Conservation (phyloP, 2,329 filamentous ascomycete species). For the Pezicula radicicola region DNA sequence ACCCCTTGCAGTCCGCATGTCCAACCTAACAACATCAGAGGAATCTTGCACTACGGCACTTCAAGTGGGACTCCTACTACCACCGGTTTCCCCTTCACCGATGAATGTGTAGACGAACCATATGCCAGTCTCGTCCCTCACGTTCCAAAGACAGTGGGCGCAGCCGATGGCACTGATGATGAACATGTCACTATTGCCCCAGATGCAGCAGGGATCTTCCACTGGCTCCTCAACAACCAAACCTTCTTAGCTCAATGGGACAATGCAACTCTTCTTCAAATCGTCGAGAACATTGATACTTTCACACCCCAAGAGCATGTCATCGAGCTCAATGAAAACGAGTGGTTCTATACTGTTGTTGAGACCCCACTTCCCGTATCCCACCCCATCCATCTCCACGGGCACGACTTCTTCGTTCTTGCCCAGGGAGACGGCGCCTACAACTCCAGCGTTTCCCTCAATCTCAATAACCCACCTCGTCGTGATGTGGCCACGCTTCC, state of each 20-base stretch:
- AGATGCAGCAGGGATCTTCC: constrained; percentile 25
- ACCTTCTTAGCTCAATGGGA: constrained; percentile 44
- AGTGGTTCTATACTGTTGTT: constrained; percentile 28
- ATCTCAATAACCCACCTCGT: constrained; percentile 40
- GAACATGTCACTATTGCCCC: constrained; percentile 23
- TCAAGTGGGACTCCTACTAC: constrained; percentile 33
- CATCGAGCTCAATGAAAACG: constrained; percentile 18
- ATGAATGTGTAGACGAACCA: constrained; percentile 27
- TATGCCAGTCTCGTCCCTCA: constrained; percentile 23
- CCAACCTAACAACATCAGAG: constrained; percentile 45
- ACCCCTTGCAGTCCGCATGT: constrained; percentile 55
- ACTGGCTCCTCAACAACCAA: constrained; percentile 46
- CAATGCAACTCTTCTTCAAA: constrained; percentile 40
- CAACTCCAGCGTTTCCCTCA: constrained; percentile 21
- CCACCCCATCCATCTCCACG: constrained; percentile 43
- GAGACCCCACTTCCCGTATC: constrained; percentile 15
- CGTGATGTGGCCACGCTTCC: constrained; percentile 48
- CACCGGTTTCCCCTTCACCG: constrained; percentile 17
- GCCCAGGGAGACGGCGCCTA: constrained; percentile 40
- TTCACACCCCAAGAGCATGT: constrained; percentile 19
- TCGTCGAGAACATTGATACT: constrained; percentile 21
- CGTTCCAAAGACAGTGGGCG: constrained; percentile 11
- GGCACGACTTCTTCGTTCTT: constrained; percentile 45
- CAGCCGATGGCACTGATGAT: constrained; percentile 14
- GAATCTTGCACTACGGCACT: constrained; percentile 47